Percentiles rank a stretch among this genome's conserved stretches.
Evolutionary conservation across 441 rosid species (phyloP).

Genomic region (Gossypium schwendimanii): DNA sequence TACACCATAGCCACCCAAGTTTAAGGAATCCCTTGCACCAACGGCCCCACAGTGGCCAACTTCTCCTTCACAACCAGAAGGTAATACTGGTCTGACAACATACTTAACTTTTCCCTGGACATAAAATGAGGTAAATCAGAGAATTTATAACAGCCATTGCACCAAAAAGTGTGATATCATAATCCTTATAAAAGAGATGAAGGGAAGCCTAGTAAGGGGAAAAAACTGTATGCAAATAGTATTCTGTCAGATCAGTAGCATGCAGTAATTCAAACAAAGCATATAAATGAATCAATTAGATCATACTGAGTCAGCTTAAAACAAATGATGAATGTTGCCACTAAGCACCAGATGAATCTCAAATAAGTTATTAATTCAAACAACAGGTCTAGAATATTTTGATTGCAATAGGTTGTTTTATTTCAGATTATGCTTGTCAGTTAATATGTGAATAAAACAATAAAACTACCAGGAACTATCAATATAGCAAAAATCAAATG

Average conservation of each 20-base stretch:
- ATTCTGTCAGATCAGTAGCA: background rate
- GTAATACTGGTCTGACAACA: conserved; percentile 88
- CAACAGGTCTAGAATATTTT: background rate
- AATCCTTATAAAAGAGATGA: background rate
- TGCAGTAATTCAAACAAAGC: background rate
- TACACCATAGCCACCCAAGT: conserved; percentile 96
- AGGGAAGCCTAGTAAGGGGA: background rate
- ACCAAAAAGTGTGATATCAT: background rate
- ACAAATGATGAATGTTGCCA: background rate
- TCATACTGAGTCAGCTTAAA: background rate
- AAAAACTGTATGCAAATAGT: background rate
- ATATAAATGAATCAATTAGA: background rate
- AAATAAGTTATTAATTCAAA: background rate
- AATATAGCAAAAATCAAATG: background rate
- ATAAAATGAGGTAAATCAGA: conserved; percentile 23
- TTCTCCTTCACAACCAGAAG: conserved; percentile 77
- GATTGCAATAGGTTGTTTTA: background rate
- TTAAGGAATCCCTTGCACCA: conserved; percentile 68
- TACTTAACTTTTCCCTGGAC: conserved; percentile 79
- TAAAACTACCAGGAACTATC: background rate
- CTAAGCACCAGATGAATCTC: background rate
- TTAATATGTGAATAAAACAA: background rate
- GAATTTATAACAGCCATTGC: conserved; percentile 3
- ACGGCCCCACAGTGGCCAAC: conserved; percentile 71
- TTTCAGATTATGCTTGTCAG: background rate